Evolutionary conservation across 306 rosid species (phyloP), one percentile per base, ranked within the genome.

Genomic region (Sesbania bispinosa): DNA sequence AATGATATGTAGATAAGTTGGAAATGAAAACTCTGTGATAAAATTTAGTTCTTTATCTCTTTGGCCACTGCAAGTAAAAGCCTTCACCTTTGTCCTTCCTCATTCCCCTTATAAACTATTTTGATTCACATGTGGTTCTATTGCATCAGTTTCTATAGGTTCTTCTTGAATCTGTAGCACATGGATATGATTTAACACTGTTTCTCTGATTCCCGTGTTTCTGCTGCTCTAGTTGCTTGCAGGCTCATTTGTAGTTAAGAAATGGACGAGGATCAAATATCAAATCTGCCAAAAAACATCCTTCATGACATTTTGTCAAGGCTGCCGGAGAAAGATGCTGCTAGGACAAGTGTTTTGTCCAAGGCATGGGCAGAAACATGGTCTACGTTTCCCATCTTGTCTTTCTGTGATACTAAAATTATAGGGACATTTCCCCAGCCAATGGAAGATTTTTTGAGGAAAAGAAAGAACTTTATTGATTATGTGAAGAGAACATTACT

Each of bases 311-410:
- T 82, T 52, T 18, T 70, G 3, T 70, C 81, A 4, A 69, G 62
- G 60, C 20, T 79, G 7, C 79, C 86, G 9, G 35, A 43, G n/a
- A 63, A 70, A 43, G 71, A 75, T 50, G 82, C 74, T 15, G 65
- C 26, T 35, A 74, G 73, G 69, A 74, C 83, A 14, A 70, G 72
- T 65, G 42, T 79, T 66, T 75, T 83, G 59, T 71, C 84, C 33
- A 70, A 64, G 66, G 39, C 19, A 0, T 79, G 84, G 83, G 54
- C 26, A 6, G 73, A 79, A 3, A 51, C 73, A 20, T 70, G 79
- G 79, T 9, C 10, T 27, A 68, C 76, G 1, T 83, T 58, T 70
- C 79, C 86, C 42, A 42, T 50, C 4, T 33, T 82, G 53, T 62
- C 35, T 11, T 32, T 74, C 14, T 67, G 15, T 48, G 43, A 43